Percentiles rank a stretch among this genome's conserved stretches.
phyloP scores from a whole-genome alignment of 2,329 filamentous ascomycete species.

The Phaeosphaeria sp. region DNA sequence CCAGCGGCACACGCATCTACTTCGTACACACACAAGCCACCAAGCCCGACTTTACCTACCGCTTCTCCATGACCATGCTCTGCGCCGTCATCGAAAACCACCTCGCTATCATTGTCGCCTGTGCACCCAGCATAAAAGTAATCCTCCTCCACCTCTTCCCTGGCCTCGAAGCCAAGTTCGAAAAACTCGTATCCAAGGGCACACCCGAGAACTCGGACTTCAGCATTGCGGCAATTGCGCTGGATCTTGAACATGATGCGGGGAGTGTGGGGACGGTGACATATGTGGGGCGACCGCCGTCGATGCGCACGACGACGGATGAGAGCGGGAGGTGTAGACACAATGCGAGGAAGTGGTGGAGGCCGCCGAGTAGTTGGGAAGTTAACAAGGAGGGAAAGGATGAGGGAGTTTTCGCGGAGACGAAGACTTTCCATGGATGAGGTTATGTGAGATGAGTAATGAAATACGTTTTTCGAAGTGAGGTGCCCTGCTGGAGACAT shows the following conservation, averaged over 20 bases:
- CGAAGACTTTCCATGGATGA: not conserved
- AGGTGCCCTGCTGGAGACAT: not conserved
- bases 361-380: constrained; percentile 19
- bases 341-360: constrained; percentile 16
- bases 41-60: constrained; percentile 32
- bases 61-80: constrained; percentile 37
- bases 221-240: constrained; percentile 6
- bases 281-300: not conserved
- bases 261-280: constrained; percentile 2
- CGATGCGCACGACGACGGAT: not conserved
- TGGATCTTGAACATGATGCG: not conserved
- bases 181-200: constrained; percentile 21
- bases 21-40: constrained; percentile 32
- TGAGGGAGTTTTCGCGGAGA: not conserved
- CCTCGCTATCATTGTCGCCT: constrained; percentile 45
- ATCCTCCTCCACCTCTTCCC: constrained; percentile 33
- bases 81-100: constrained; percentile 47
- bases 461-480: not conserved
- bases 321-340: constrained; percentile 6
- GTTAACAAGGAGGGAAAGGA: constrained; percentile 2
- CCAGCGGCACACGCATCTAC: constrained; percentile 33
- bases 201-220: constrained; percentile 4
- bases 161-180: constrained; percentile 26
- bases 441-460: not conserved
- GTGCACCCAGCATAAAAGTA: constrained; percentile 42